These are phyloP conservation scores for Colletotrichum lentis DNA, from an alignment of 2,329 filamentous ascomycete species.

Conservation along the genomic window DNA sequence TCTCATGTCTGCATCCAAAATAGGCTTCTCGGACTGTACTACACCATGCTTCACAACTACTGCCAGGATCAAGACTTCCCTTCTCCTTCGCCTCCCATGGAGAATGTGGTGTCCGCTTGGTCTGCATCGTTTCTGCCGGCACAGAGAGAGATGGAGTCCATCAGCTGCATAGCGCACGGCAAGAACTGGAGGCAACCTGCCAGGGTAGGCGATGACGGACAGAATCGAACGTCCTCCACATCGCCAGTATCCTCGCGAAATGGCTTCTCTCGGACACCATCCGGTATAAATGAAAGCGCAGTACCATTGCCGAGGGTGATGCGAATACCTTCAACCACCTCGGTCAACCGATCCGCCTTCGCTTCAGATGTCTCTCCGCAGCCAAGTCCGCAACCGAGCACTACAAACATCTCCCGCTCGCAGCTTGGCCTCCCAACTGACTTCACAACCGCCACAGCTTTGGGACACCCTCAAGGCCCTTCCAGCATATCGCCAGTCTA, in stretches of 20 bases:
- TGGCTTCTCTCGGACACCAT: conserved; percentile 51
- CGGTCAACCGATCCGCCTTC: conserved; percentile 39
- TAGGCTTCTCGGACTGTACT: conserved; percentile 77
- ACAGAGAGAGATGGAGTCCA: conserved; percentile 71
- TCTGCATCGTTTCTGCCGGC: conserved; percentile 68
- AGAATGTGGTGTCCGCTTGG: conserved; percentile 74
- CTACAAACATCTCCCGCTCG: conserved; percentile 41
- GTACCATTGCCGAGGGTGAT: conserved; percentile 46
- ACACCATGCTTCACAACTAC: conserved; percentile 78
- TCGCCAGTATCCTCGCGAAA: conserved; percentile 46
- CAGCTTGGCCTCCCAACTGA: conserved; percentile 52
- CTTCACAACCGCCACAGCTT: conserved; percentile 54
- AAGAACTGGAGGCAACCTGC: conserved; percentile 65
- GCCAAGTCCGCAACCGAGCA: conserved; percentile 44
- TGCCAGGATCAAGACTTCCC: conserved; percentile 74
- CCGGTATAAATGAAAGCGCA: conserved; percentile 48
- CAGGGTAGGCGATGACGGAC: conserved; percentile 47
- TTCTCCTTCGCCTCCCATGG: conserved; percentile 75
- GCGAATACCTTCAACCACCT: conserved; percentile 49
- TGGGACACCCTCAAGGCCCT: conserved; percentile 47
- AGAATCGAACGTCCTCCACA: conserved; percentile 41
- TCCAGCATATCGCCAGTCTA: conserved; percentile 44
- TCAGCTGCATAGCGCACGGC: conserved; percentile 70
- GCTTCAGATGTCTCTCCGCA: conserved; percentile 41
- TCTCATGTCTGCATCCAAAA: conserved; percentile 81